Base-by-base conservation (phyloP, 495 filamentous ascomycete species). In the Annulohypoxylon nitens region DNA sequence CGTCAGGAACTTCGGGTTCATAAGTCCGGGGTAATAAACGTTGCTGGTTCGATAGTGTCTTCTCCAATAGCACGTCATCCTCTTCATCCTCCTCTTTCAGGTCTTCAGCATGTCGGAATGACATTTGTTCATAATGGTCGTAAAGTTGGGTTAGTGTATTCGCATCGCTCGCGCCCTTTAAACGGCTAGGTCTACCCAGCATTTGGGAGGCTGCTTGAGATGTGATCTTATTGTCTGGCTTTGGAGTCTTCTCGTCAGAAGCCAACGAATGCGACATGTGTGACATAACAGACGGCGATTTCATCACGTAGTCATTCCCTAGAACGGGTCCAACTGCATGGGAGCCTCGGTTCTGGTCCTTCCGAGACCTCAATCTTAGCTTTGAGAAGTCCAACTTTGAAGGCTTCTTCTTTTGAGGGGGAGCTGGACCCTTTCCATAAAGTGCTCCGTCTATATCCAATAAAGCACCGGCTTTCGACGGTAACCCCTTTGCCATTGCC, bases 91-190 rank as follows among this genome's bases (percentile, higher is more conserved):
- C 80, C 64, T 78, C 76, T n/a, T 75, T 80, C 72, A 86, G 68
- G 0, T 61, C 58, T 8, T 36, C 59, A 9, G 76, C 75, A 36
- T 82, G 69, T 3, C 80, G 78, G 51, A 86, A 83, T 2, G 84
- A 80, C 69, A 82, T 80, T 68, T 85, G 81, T 61, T 88, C 85
- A 67, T 88, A 88, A 71, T 86, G 83, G 57, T 87, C 80, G 68
- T 88, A 87, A 7, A 87, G 78, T 34, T 83, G 79, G 43, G 82
- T 72, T 9, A 85, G 67, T 5, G 80, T 76, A 5, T 70, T 64
- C 25, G 75, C 72, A 54, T 82, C 75, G 16, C 71, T 80, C 36
- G 75, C 75, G 1, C 73, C 72, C 81, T 66, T 71, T 77, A 74
- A 76, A 75, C 50, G 81, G 20, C 73, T 62, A 78, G 59, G 69